phyloP scores from a whole-genome alignment of 805 yeast genomes.

The Zygosaccharomyces pseudorouxii region DNA sequence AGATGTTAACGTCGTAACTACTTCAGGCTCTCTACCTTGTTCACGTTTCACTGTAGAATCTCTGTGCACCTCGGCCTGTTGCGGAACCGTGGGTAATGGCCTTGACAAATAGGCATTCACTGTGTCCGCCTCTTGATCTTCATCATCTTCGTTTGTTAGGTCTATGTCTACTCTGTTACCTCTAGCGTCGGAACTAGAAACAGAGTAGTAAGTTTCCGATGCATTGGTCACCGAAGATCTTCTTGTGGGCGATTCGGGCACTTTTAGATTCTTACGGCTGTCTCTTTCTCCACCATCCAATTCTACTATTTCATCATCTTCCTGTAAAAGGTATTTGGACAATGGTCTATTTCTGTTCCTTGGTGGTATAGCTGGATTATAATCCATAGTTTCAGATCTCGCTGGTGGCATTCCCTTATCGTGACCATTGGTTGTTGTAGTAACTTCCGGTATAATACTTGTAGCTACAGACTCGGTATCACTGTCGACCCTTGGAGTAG shows the following conservation, averaged over 20 bases:
- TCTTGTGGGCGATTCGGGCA: constrained; percentile 8
- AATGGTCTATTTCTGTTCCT: constrained; percentile 33
- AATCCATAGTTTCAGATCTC: constrained; percentile 21
- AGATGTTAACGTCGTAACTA: not conserved
- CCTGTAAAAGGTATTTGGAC: constrained; percentile 26
- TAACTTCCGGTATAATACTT: constrained; percentile 27
- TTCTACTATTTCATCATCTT: constrained; percentile 22
- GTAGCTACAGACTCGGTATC: constrained; percentile 24
- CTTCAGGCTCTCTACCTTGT: constrained; percentile 2
- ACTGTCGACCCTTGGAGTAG: constrained; percentile 7
- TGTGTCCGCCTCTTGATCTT: constrained; percentile 11
- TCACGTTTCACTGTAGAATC: constrained; percentile 11
- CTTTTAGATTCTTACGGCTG: constrained; percentile 3
- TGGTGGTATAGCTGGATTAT: constrained; percentile 33
- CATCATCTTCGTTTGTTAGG: not conserved
- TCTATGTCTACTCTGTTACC: constrained; percentile 9
- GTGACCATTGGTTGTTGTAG: constrained; percentile 17
- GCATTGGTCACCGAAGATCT: constrained; percentile 11
- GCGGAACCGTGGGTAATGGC: constrained; percentile 25
- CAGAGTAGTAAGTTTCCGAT: constrained; percentile 28
- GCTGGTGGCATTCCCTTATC: constrained; percentile 18
- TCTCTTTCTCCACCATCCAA: constrained; percentile 18
- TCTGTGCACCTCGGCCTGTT: constrained; percentile 8
- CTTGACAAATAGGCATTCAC: constrained; percentile 16
- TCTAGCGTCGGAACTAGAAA: constrained; percentile 16